These are phyloP conservation scores for Hirschfeldia incana DNA, from an alignment of 345 rosid species.

Conservation along the genomic window DNA sequence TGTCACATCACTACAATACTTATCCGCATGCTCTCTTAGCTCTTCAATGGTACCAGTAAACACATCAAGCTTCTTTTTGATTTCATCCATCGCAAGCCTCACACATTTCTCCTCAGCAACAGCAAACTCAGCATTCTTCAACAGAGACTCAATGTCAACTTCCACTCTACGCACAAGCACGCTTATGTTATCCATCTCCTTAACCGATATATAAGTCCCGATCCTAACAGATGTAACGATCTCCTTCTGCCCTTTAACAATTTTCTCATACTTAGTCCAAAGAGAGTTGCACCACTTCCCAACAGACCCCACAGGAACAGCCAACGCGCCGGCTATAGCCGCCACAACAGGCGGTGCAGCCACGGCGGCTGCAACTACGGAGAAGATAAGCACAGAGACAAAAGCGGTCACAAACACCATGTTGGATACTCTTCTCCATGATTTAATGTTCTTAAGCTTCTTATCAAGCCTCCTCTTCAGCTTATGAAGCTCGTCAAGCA, in stretches of 20 bases:
- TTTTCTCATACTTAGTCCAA: constrained; percentile 64
- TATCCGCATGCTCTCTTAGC: constrained; percentile 60
- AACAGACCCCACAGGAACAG: constrained; percentile 66
- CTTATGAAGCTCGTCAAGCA: constrained; percentile 53
- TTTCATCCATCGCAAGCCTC: constrained; percentile 73
- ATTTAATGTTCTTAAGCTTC: constrained; percentile 57
- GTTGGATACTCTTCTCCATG: constrained; percentile 78
- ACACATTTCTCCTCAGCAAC: constrained; percentile 51
- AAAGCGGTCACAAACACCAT: constrained; percentile 70
- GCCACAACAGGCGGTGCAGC: constrained; percentile 73
- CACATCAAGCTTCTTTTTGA: constrained; percentile 65
- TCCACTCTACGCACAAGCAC: constrained; percentile 57
- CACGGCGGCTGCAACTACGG: constrained; percentile 87
- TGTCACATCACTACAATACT: constrained; percentile 67
- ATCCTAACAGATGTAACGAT: constrained; percentile 49
- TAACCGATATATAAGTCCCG: constrained; percentile 51
- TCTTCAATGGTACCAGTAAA: constrained; percentile 60
- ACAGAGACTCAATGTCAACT: constrained; percentile 54
- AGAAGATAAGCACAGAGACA: constrained; percentile 70
- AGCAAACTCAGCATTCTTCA: constrained; percentile 58
- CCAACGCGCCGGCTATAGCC: constrained; percentile 68
- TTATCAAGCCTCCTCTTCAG: constrained; percentile 63
- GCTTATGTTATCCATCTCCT: constrained; percentile 70
- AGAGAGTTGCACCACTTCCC: constrained; percentile 80
- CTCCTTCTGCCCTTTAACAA: constrained; percentile 56